Evolutionary conservation across 2,329 filamentous ascomycete species (phyloP), one percentile per base, ranked within the genome.

Genomic region (Erysiphe neolycopersici): DNA sequence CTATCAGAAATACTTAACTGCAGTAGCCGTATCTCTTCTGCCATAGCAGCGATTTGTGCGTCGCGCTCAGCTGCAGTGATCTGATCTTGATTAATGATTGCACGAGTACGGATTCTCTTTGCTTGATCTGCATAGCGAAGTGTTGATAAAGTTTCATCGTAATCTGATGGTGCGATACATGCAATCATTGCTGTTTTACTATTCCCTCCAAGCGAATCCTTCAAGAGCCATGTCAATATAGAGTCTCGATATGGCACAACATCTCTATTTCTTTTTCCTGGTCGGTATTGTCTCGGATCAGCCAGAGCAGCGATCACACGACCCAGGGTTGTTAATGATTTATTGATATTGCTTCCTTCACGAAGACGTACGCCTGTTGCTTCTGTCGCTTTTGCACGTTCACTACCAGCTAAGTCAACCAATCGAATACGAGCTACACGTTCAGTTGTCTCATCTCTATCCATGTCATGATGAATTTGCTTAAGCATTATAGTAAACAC

Each of bases 101-200:
- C 89, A 42, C 83, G 78, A 31, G 85, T 95, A 55, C 85, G 83
- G 62, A 98, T 98, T 45, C 80, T 79, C 65, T 98, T 98, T 47
- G 89, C 89, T 61, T 95, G 87, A 59, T 98, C 87, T 17, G 89
- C 89, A 59, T 98, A 98, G 33, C 89, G 82, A 12, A 98, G 72
- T 1, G 89, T 98, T 2, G 83, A 93, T 1, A 98, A 69, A 0
- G 89, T 98, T 59, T 98, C 89, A 45, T 98, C 89, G 57, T 98
- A 95, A 62, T 98, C 89, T 0, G 81, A 77, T 0, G 89, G 89
- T 5, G 84, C 78, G 52, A 98, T 93, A 58, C 89, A 95, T 9
- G 89, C 89, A 54, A 98, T 94, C 89, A 98, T 98, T 48, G 89
- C 89, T 10, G 89, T 98, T 62, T 95, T 98, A 56, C 78, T 87